phyloP scores from a whole-genome alignment of 192 early-diverging fungal species.

The Rhizoclosmatium globosum region DNA sequence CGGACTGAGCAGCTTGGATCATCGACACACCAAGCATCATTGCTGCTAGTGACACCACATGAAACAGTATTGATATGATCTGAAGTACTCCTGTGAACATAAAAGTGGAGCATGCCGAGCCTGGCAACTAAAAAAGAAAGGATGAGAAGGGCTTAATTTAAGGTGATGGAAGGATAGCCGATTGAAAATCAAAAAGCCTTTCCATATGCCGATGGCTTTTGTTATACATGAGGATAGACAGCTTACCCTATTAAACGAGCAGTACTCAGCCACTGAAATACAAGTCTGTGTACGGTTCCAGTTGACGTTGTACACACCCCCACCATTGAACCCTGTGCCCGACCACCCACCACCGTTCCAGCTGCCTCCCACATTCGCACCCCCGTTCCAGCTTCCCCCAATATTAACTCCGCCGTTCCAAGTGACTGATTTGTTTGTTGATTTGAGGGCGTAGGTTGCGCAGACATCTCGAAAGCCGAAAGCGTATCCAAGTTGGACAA shows the following conservation, averaged over 20 bases:
- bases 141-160: not conserved
- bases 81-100: not conserved
- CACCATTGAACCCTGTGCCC: not conserved
- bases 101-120: not conserved
- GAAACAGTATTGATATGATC: not conserved
- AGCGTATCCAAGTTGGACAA: not conserved
- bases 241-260: not conserved
- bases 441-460: not conserved
- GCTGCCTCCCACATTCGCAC: not conserved
- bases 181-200: too few relatives aligned
- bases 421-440: not conserved
- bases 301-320: not conserved
- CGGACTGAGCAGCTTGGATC: not conserved
- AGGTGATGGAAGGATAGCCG: too few relatives aligned
- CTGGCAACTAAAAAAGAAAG: not conserved
- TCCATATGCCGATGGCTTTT: too few relatives aligned
- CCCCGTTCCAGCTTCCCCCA: too few relatives aligned
- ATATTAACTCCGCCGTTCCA: not conserved
- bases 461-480: not conserved
- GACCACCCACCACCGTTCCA: not conserved
- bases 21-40: conserved; percentile 17
- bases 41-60: not conserved
- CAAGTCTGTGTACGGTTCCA: not conserved
- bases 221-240: not conserved
- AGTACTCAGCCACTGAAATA: not conserved